These are phyloP conservation scores for Zymoseptoria crescenta DNA, from an alignment of 2,329 filamentous ascomycete genomes.

Conservation along the genomic window DNA sequence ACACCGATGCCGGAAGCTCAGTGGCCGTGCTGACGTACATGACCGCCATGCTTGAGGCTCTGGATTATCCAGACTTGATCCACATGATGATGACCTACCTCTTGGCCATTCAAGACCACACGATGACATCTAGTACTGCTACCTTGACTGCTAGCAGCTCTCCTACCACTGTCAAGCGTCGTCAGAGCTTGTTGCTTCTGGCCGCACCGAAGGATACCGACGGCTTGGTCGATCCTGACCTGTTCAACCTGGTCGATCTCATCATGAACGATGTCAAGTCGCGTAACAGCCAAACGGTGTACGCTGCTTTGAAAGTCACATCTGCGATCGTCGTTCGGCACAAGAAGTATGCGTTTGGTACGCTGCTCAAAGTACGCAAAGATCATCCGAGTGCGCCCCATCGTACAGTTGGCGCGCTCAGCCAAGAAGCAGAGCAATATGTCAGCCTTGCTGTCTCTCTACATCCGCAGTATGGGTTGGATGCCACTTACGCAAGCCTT, in stretches of 20 bases:
- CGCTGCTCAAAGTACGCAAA: conserved; percentile 61
- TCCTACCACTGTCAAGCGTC: conserved; percentile 64
- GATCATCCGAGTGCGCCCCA: conserved; percentile 47
- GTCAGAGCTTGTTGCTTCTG: conserved; percentile 82
- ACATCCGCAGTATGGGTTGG: conserved; percentile 61
- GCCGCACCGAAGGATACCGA: conserved; percentile 69
- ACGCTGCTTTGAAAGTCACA: conserved; percentile 78
- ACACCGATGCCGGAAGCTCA: conserved; percentile 92
- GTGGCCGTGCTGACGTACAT: conserved; percentile 93
- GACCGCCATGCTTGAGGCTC: conserved; percentile 76
- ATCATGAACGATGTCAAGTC: conserved; percentile 79
- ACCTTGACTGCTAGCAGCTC: conserved; percentile 56
- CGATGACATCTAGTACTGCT: conserved; percentile 21
- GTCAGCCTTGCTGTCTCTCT: conserved; percentile 61
- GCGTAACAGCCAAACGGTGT: conserved; percentile 77
- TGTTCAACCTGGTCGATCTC: conserved; percentile 91
- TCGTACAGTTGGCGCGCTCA: conserved; percentile 65
- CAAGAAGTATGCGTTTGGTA: conserved; percentile 75
- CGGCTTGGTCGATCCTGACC: conserved; percentile 68
- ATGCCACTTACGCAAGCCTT: conserved; percentile 64
- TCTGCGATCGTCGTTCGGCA: conserved; percentile 81
- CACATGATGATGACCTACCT: conserved; percentile 90
- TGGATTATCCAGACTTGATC: conserved; percentile 90
- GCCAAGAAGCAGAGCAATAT: conserved; percentile 66
- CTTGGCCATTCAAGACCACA: conserved; percentile 63